Conservation (phyloP, 2,329 filamentous ascomycete genomes). For the Coniochaeta sp. region DNA sequence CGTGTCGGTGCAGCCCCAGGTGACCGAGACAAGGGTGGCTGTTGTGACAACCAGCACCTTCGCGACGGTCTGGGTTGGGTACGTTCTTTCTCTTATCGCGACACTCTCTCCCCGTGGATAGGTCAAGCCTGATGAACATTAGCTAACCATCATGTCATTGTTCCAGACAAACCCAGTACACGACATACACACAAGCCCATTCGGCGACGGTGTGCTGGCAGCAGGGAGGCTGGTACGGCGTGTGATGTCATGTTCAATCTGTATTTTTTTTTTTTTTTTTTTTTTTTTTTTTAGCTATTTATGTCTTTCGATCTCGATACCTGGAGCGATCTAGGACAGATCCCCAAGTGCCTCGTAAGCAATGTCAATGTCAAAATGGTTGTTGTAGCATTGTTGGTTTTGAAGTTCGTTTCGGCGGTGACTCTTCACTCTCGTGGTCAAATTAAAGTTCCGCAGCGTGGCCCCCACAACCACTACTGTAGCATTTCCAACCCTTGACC, state of each 20-base stretch:
- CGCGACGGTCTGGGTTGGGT: conserved; percentile 14
- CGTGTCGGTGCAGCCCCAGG: conserved; percentile 6
- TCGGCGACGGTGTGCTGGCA: conserved; percentile 14
- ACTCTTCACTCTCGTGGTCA: no score
- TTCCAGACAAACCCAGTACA: conserved; percentile 13
- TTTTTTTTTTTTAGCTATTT: neutral
- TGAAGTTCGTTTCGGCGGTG: no score
- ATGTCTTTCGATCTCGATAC: neutral
- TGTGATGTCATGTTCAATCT: conserved; percentile 1
- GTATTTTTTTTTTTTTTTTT: neutral
- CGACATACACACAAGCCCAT: conserved; percentile 11
- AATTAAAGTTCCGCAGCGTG: no score
- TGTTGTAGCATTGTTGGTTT: no score
- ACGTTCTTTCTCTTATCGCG: neutral
- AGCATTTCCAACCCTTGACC: no score
- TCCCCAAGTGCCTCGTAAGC: no score
- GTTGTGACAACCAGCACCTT: conserved; percentile 9
- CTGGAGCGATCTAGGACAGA: no score
- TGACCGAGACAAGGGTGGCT: conserved; percentile 10
- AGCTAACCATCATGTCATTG: neutral
- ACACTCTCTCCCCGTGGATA: neutral
- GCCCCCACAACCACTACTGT: no score
- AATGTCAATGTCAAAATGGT: no score
- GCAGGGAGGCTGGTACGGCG: conserved; percentile 13
- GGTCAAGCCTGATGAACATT: neutral